Base-by-base conservation (phyloP, 2,329 filamentous ascomycete genomes). In the Cladophialophora carrionii region DNA sequence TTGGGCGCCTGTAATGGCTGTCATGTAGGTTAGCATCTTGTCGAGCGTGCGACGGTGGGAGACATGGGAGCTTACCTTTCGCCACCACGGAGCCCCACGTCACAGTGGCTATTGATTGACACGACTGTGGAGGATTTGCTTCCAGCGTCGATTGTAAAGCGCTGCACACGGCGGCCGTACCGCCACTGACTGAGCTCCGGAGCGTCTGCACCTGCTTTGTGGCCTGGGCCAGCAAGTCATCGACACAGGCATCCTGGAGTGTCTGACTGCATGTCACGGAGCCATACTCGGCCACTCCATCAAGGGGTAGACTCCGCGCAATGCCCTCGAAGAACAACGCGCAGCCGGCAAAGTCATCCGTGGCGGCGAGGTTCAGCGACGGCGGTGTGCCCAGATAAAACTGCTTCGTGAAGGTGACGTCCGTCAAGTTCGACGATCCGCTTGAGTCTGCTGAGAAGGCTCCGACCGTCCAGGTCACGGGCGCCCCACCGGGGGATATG, bases 311-410 rank as follows among this genome's bases (percentile, higher is more conserved):
- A 34, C 65, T 67, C 26, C 59, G 48, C 4, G 65, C 62, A 43
- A 67, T 67, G 29, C 65, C 65, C 46, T 67, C 65, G 32, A 67
- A 67, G 55, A 67, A 64, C 12, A 67, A 29, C n/a, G 65, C 62
- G 37, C 65, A 67, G 20, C 65, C 62, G 12, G 51, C 49, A 29
- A 67, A 61, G 12, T 17, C 46, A 8, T 51, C 37, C 1, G 58
- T 29, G 17, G 20, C 24, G 31, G 62, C 56, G 7, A 67, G 62
- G 51, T 64, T 46, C 32, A 65, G 31, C 26, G 54, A 52, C 6
- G 65, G 62, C 6, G 65, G 65, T 20, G 37, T 60, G 29, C 65
- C 65, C 4, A 67, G 65, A 49, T 67, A 67, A 46, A 67, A 67
- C 32, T 60, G 60, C 52, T 67, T 67, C 53, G 52, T 58, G 26